A percentile compares a stretch with the other conserved stretches of the same genome.
Evolutionary conservation across 768 basidiomycete genomes (phyloP).

Genomic region (Mycena leptocephala): DNA sequence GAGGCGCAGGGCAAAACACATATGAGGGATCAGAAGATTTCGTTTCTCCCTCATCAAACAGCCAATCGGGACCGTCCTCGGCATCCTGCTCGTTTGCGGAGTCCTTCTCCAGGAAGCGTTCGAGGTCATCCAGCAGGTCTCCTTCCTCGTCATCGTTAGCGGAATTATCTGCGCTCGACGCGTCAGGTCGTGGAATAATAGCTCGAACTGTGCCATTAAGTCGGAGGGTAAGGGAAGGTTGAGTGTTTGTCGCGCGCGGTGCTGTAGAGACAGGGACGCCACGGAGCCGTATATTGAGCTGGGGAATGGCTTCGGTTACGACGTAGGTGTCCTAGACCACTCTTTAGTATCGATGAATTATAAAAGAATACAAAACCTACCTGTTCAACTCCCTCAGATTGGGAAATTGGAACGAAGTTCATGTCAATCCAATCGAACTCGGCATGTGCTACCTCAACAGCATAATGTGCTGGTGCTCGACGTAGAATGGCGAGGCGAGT

Average conservation of each 20-base stretch:
- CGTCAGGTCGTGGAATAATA: background rate
- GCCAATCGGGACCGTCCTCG: conserved; percentile 26
- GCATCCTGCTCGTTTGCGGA: background rate
- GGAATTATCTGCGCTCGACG: too few species aligned
- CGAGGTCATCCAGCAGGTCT: background rate
- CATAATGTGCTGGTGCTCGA: conserved; percentile 45
- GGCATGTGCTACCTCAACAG: conserved; percentile 39
- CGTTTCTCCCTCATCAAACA: conserved; percentile 45
- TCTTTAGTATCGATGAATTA: background rate
- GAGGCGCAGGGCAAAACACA: conserved; percentile 48
- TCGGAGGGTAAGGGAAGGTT: background rate
- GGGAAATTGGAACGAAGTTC: conserved; percentile 43
- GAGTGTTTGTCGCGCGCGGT: background rate
- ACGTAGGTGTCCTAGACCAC: conserved; percentile 29
- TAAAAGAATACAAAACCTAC: background rate
- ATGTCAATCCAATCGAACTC: conserved; percentile 48
- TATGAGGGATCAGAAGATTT: conserved; percentile 34
- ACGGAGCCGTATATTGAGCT: background rate
- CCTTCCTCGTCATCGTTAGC: background rate
- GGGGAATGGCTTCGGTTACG: background rate
- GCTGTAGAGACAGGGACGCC: background rate
- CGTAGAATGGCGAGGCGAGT: conserved; percentile 44
- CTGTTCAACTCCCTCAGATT: conserved; percentile 21
- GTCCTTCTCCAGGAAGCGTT: background rate
- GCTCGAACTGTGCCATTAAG: background rate